Conservation (phyloP, 257 asterid species). For the Mitragyna speciosa region DNA sequence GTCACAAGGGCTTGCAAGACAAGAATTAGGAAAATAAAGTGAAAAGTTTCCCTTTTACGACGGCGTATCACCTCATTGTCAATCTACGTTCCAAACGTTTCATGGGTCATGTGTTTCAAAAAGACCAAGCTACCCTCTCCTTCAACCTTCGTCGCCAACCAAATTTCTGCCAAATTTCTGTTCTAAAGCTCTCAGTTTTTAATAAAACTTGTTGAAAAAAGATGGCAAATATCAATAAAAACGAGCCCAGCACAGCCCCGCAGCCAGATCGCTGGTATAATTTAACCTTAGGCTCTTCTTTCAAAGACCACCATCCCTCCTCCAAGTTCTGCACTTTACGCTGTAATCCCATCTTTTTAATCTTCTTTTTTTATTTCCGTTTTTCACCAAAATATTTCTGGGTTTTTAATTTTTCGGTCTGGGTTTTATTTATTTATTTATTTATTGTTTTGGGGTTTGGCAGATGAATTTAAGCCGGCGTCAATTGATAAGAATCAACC, state of each 20-base stretch:
- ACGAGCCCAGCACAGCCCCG: slow-evolving; percentile 82
- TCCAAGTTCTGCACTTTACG: slow-evolving; percentile 97
- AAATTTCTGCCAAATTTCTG: neutral
- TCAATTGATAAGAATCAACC: slow-evolving; percentile 88
- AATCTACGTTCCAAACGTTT: neutral
- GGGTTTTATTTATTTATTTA: neutral
- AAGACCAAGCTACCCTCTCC: neutral
- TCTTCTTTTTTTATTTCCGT: neutral
- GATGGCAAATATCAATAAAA: slow-evolving; percentile 64
- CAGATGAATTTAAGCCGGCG: slow-evolving; percentile 99
- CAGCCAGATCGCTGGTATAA: slow-evolving; percentile 87
- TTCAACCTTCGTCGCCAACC: neutral
- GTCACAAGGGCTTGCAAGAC: neutral
- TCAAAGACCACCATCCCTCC: slow-evolving; percentile 72
- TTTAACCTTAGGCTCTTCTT: slow-evolving; percentile 85
- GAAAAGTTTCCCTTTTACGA: too few species aligned
- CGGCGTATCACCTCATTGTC: too few species aligned
- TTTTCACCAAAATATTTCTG: neutral
- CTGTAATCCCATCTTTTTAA: slow-evolving; percentile 41
- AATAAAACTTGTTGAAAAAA: neutral
- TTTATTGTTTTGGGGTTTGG: neutral
- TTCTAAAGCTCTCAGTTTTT: neutral
- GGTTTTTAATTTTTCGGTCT: neutral
- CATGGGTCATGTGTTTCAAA: neutral
- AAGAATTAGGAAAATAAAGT: neutral